A percentile compares a stretch with the other conserved stretches of the same genome.
Conservation (phyloP, 345 rosid genomes). For the Eucalyptus polybractea region DNA sequence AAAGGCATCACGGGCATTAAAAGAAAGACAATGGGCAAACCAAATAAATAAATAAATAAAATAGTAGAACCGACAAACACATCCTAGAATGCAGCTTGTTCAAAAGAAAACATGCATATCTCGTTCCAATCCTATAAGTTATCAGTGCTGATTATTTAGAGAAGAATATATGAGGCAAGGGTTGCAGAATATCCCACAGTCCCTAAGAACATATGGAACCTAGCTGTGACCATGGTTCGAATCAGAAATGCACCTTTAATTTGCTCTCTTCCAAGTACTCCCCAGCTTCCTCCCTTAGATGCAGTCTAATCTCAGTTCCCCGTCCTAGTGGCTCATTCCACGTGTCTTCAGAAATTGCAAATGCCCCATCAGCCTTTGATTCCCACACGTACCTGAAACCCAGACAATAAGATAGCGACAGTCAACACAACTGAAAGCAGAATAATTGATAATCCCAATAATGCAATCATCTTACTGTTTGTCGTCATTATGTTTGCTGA, state of each 20-base stretch:
- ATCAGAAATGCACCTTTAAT: constrained; percentile 44
- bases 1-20: neutral
- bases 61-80: neutral
- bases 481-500: constrained; percentile 94
- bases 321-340: constrained; percentile 98
- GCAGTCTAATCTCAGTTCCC: constrained; percentile 94
- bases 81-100: neutral
- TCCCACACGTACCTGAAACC: constrained; percentile 83
- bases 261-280: constrained; percentile 91
- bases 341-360: constrained; percentile 92
- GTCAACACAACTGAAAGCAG: neutral
- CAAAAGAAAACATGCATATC: neutral
- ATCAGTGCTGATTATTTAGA: neutral
- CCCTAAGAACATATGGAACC: neutral
- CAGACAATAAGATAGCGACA: neutral
- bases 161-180: neutral
- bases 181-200: neutral
- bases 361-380: constrained; percentile 97
- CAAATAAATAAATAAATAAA: neutral
- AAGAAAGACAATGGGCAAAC: neutral
- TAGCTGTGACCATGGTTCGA: neutral
- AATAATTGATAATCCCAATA: neutral
- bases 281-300: constrained; percentile 94
- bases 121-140: neutral
- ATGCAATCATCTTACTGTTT: constrained; percentile 43